phyloP scores from a whole-genome alignment of 768 basidiomycete species.

The Mycena vulgaris region DNA sequence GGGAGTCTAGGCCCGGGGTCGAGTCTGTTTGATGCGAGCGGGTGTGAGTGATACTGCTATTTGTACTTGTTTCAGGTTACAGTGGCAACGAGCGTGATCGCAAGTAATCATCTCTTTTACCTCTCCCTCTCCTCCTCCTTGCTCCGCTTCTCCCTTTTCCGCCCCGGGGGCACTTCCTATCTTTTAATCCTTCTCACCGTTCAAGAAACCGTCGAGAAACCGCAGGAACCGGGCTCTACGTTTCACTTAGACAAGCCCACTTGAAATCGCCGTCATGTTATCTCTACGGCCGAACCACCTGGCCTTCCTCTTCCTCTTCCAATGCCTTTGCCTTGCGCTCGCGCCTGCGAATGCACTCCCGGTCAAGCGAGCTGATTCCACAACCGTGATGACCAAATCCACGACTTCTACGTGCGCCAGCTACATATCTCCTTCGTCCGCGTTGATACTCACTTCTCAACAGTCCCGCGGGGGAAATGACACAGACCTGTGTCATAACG shows the following conservation, averaged over 20 bases:
- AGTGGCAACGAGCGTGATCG: not conserved
- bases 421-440: constrained; percentile 20
- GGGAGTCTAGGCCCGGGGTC: not conserved
- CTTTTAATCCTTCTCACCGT: constrained; percentile 54
- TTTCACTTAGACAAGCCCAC: constrained; percentile 46
- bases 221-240: constrained; percentile 67
- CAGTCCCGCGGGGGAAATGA: constrained; percentile 67
- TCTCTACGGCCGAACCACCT: constrained; percentile 49
- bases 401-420: constrained; percentile 63
- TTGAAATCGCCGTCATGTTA: constrained; percentile 54
- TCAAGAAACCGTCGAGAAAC: constrained; percentile 57
- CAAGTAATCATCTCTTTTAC: not conserved
- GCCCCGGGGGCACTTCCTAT: constrained; percentile 66
- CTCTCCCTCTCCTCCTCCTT: constrained; percentile 45
- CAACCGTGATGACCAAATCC: constrained; percentile 59
- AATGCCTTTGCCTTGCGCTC: constrained; percentile 54
- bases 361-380: constrained; percentile 54
- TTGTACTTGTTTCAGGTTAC: no score
- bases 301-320: constrained; percentile 57
- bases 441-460: constrained; percentile 30
- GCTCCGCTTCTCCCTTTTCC: constrained; percentile 43
- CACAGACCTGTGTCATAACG: constrained; percentile 71
- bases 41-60: no score
- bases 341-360: constrained; percentile 55
- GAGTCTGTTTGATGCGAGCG: no score